These are phyloP conservation scores for Hemerocallis citrina DNA, from an alignment of 106 monocot genomes.

Conservation along the genomic window DNA sequence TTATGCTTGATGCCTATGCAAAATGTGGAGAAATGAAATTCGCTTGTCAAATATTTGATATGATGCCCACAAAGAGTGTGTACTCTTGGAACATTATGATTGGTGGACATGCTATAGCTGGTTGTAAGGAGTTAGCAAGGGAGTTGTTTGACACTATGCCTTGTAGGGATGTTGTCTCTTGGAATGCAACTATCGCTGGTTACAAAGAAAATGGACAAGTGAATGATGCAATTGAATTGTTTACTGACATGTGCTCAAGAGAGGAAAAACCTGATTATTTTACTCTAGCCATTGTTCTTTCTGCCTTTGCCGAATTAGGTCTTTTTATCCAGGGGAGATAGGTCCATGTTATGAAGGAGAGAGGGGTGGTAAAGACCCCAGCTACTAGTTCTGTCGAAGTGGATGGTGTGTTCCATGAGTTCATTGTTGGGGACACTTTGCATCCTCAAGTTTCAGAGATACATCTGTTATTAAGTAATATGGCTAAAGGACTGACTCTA, in stretches of 20 bases:
- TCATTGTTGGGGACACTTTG: constrained; percentile 26
- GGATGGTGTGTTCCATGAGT: constrained; percentile 27
- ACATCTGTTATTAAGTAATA: constrained; percentile 12
- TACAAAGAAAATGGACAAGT: constrained; percentile 30
- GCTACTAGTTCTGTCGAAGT: constrained; percentile 46
- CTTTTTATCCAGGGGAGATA: constrained; percentile 24
- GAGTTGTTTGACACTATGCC: constrained; percentile 18
- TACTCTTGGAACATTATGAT: constrained; percentile 17
- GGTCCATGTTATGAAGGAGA: constrained; percentile 51
- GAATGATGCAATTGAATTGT: constrained; percentile 35
- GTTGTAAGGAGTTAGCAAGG: constrained; percentile 6
- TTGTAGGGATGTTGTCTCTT: constrained; percentile 29
- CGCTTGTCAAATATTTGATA: constrained; percentile 3
- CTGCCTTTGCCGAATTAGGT: constrained; percentile 43
- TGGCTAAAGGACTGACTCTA: constrained; percentile 9
- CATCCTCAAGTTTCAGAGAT: constrained; percentile 28
- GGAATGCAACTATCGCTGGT: constrained; percentile 40
- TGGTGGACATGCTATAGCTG: constrained; percentile 7
- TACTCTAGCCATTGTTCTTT: constrained; percentile 47
- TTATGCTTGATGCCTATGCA: constrained; percentile 13
- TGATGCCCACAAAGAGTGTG: constrained; percentile 14
- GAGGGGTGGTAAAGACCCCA: constrained; percentile 32
- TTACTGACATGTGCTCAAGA: constrained; percentile 15
- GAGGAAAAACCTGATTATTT: constrained; percentile 23
- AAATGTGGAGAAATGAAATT: constrained; percentile 10